Evolutionary conservation across 140 eudicot species (phyloP), one percentile per base, ranked within the genome.

Genomic region (Anethum foeniculum): DNA sequence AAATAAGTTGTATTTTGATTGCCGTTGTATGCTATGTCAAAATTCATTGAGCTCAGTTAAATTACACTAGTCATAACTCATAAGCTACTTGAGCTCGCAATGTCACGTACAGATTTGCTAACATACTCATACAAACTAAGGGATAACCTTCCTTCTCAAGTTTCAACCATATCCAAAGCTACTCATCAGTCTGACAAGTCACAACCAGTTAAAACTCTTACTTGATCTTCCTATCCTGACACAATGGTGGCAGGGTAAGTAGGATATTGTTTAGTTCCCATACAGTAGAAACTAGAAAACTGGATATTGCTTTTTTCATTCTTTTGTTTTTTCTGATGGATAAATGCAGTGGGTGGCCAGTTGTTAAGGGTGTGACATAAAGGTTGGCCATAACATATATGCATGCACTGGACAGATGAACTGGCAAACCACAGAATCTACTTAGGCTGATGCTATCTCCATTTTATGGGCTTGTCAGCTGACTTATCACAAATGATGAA

Each of bases 291-390:
- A 73, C 77, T 43, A 1, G 58, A 46, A 27, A 38, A 16, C 6
- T 32, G 75, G 25, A 69, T 69, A 69, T 3, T 69, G 25, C 44
- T 28, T 5, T 47, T 75, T 76, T 48, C 65, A 6, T 76, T 2
- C 12, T 27, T 28, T 30, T 30, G 19, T 14, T 13, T 49, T 25
- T 44, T 10, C 25, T 74, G 18, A 4, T 43, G 58, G 65, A 38
- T 32, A 38, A 47, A 49, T 76, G 65, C n/a, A 27, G 23, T 16
- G 67, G 67, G 79, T 47, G n/a, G 79, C 27, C 79, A 76, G 79
- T 76, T 76, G 79, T 49, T 25, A 76, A 34, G 65, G 79, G 79
- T 76, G 44, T 76, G 79, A 48, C 79, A 76, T 76, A 76, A 76
- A 49, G 65, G 41, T 76, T 76, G 79, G 79, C 79, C 79, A 38